A percentile compares a stretch with the other conserved stretches of the same genome.
phyloP scores from a whole-genome alignment of 768 basidiomycete genomes.

The Russula olivacea region DNA sequence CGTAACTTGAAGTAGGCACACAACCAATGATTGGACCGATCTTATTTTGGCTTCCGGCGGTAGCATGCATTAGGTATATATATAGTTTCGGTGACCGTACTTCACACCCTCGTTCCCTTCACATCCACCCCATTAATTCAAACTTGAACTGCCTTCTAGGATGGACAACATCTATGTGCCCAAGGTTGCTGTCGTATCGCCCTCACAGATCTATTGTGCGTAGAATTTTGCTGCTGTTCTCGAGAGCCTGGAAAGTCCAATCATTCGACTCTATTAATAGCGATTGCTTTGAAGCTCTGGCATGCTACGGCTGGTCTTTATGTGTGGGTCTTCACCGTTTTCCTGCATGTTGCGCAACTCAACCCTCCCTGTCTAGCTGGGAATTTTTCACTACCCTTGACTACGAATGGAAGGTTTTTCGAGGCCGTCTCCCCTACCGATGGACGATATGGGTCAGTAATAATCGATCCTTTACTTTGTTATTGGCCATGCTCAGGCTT shows the following conservation, averaged over 20 bases:
- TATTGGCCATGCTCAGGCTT: not conserved
- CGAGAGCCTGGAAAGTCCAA: not conserved
- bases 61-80: not conserved
- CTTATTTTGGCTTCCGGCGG: too few relatives aligned
- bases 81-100: not conserved
- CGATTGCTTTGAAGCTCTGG: not conserved
- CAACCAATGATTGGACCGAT: too few relatives aligned
- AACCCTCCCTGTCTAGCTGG: not conserved
- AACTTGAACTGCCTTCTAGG: not conserved
- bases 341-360: not conserved
- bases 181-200: not conserved
- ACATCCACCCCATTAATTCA: not conserved
- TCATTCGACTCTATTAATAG: not conserved
- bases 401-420: not conserved
- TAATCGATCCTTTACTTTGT: not conserved
- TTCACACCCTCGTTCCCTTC: not conserved
- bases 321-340: not conserved
- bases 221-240: not conserved
- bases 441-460: constrained; percentile 3
- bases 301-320: not conserved
- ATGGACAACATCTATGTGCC: not conserved
- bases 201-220: not conserved
- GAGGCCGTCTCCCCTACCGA: not conserved
- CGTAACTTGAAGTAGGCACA: too few relatives aligned
- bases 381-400: not conserved